Conservation (phyloP, 2,329 filamentous ascomycete genomes). For the Aspergillus thermomutatus region DNA sequence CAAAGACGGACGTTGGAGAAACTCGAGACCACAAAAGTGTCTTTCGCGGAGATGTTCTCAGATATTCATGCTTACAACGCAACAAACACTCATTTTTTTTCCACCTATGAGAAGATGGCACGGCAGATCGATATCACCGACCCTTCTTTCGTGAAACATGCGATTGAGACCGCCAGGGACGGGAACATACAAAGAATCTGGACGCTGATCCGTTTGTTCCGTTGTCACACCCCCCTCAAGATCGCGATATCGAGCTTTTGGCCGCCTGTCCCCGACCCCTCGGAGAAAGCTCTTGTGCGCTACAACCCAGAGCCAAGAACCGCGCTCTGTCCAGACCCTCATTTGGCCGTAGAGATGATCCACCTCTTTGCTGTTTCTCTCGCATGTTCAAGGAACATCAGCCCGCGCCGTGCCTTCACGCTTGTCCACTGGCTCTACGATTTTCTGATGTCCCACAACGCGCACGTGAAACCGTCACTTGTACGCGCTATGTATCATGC, state of each 20-base stretch:
- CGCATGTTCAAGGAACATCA: slow-evolving; percentile 35
- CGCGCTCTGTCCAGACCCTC: slow-evolving; percentile 27
- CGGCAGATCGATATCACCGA: slow-evolving; percentile 33
- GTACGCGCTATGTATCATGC: slow-evolving; percentile 50
- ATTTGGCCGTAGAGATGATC: slow-evolving; percentile 41
- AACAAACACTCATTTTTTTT: slow-evolving; percentile 23
- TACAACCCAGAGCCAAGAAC: slow-evolving; percentile 21
- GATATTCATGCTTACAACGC: slow-evolving; percentile 25
- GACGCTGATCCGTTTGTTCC: slow-evolving; percentile 33
- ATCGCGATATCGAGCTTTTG: slow-evolving; percentile 34
- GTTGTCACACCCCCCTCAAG: slow-evolving; percentile 37
- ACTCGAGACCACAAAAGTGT: slow-evolving; percentile 25
- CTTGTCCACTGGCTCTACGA: slow-evolving; percentile 47
- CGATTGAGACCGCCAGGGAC: slow-evolving; percentile 28
- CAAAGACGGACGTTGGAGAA: slow-evolving; percentile 21
- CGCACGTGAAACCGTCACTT: slow-evolving; percentile 42
- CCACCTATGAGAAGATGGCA: slow-evolving; percentile 29
- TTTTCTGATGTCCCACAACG: slow-evolving; percentile 42
- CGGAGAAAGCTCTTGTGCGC: slow-evolving; percentile 24
- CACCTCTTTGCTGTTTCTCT: slow-evolving; percentile 45
- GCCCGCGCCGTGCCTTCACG: slow-evolving; percentile 42
- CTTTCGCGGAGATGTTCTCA: slow-evolving; percentile 27
- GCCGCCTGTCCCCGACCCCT: slow-evolving; percentile 18
- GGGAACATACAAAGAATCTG: slow-evolving; percentile 25
- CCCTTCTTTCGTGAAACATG: slow-evolving; percentile 28